Evolutionary conservation across 1,139 yeast genomes (phyloP), one percentile per base, ranked within the genome.

Genomic region (Zygotorulaspora mrakii): DNA sequence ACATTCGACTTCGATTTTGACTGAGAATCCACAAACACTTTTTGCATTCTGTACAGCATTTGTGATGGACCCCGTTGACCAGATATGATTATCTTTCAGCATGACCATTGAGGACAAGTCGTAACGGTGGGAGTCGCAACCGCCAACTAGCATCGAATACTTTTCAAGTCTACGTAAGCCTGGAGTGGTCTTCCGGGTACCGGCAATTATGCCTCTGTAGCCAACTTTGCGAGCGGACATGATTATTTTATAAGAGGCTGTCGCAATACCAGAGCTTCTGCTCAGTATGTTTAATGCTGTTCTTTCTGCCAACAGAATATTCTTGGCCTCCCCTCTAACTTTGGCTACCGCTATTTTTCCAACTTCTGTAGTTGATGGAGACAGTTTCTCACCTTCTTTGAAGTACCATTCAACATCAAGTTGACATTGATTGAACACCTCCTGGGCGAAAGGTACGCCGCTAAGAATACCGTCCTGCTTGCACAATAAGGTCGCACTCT

Each of bases 101-200:
- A 89, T 89, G 3, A 89, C 94, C 97, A 89, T 89, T 3, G 94
- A 77, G 37, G 94, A 82, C 49, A 89, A 74, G 61, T 89, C 97
- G 56, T 86, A 87, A 48, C 97, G 72, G 63, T 89, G 97, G 44
- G 94, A 77, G 60, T 89, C 97, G 42, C 87, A 86, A 6, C 96
- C 96, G 17, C 96, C 97, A 9, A 89, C 94, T 28, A 87, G 68
- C 97, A 89, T 89, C 27, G 95, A 82, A 64, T 89, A 89, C 62
- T 89, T 89, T 58, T 91, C 97, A 42, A 89, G 67, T 31, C 79
- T 70, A 55, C 97, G 76, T 50, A 89, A 74, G 0, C 97, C 97
- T 0, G 97, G 97, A 0, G 97, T 89, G n/a, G 96, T 89, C 64
- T 89, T 89, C 57, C 97, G 77, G 1, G 97, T 89, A n/a, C 97